phyloP scores from a whole-genome alignment of 2,329 filamentous ascomycete species.

The Chaetomium olivaceum region DNA sequence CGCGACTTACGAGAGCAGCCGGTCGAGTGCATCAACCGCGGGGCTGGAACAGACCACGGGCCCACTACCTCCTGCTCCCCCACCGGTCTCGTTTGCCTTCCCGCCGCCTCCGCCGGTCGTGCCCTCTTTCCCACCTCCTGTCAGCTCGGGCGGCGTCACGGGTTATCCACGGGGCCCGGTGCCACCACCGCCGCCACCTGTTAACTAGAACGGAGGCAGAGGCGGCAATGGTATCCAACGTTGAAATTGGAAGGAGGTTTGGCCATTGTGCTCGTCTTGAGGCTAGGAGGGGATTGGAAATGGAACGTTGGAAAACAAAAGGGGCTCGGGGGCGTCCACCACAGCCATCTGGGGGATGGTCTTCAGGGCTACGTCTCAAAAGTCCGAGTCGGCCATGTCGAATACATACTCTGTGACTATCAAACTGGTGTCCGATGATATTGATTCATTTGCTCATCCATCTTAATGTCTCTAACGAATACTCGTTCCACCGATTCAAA shows the following conservation, averaged over 20 bases:
- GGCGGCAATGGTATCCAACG: neutral
- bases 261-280: neutral
- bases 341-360: no score
- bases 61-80: neutral
- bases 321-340: neutral
- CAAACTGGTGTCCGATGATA: neutral
- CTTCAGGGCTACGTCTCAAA: no score
- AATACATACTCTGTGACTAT: neutral
- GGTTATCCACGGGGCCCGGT: neutral
- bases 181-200: neutral
- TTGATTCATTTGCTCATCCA: neutral
- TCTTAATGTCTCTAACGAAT: neutral
- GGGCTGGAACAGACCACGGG: neutral
- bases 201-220: neutral
- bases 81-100: neutral
- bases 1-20: neutral
- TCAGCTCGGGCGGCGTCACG: neutral
- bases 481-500: neutral
- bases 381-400: neutral
- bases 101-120: slow-evolving; percentile 2
- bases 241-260: neutral
- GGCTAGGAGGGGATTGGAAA: neutral
- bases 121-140: slow-evolving; percentile 6
- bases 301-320: neutral
- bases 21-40: neutral